A percentile compares a stretch with the other conserved stretches of the same genome.
Conservation (phyloP, 371 early-diverging fungal genomes). For the Saksenaea vasiformis region DNA sequence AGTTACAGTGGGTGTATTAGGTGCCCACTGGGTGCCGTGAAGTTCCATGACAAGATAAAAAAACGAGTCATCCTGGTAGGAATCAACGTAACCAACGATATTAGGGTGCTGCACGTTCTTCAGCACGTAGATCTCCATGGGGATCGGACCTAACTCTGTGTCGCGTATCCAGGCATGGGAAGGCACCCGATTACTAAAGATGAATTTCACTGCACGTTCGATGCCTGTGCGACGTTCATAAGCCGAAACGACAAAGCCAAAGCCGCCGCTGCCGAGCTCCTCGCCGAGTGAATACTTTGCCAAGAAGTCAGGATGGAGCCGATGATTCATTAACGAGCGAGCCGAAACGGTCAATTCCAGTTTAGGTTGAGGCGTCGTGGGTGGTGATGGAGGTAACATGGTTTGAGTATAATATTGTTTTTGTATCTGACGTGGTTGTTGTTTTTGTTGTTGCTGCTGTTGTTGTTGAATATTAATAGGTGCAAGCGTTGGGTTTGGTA, state of each 20-base stretch:
- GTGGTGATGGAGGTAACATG: constrained; percentile 24
- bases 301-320: constrained; percentile 49
- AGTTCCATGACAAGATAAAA: constrained; percentile 80
- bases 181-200: constrained; percentile 68
- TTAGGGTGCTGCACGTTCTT: constrained; percentile 69
- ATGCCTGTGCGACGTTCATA: constrained; percentile 50
- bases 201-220: constrained; percentile 83
- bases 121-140: constrained; percentile 76
- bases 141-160: constrained; percentile 64
- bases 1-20: background rate
- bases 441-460: background rate
- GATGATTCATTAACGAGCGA: constrained; percentile 45
- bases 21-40: constrained; percentile 73
- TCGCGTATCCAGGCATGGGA: constrained; percentile 63
- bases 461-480: constrained; percentile 22
- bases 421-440: background rate
- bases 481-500: constrained; percentile 22
- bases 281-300: constrained; percentile 59
- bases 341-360: constrained; percentile 42
- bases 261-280: constrained; percentile 81
- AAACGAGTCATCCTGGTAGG: constrained; percentile 64
- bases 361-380: constrained; percentile 29
- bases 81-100: constrained; percentile 71
- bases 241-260: constrained; percentile 76
- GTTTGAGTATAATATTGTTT: background rate